Percentiles rank a stretch among this genome's conserved stretches.
Evolutionary conservation across 169 alveolate genomes (phyloP).

Genomic region (Cryptosporidium andersoni): DNA sequence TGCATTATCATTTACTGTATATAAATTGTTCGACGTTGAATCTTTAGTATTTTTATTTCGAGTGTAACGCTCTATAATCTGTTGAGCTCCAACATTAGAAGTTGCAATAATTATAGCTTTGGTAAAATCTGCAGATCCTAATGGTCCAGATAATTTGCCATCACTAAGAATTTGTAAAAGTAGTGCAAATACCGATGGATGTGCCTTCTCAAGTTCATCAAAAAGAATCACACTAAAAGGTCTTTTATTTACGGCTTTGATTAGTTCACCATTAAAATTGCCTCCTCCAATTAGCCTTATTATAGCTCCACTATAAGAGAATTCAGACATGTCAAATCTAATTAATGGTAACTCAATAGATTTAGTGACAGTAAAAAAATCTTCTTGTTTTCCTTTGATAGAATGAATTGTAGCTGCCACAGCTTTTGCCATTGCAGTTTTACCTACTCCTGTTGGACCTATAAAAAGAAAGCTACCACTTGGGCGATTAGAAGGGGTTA

Average conservation of each 20-base stretch:
- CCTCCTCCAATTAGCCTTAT: conserved; percentile 5
- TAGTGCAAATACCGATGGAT: conserved; percentile 7
- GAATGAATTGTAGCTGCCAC: background rate
- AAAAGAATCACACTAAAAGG: background rate
- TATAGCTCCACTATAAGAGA: background rate
- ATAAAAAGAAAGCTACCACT: conserved; percentile 2
- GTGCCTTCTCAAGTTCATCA: conserved; percentile 6
- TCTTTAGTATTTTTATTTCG: too few species aligned
- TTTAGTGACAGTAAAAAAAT: background rate
- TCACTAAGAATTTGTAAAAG: conserved; percentile 5
- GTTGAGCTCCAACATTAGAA: conserved; percentile 7
- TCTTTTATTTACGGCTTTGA: background rate
- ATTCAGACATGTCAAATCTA: conserved; percentile 1
- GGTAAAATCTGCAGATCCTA: background rate
- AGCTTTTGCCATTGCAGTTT: conserved; percentile 12
- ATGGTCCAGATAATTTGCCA: background rate
- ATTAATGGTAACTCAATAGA: background rate
- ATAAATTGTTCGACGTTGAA: too few species aligned
- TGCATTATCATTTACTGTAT: too few species aligned
- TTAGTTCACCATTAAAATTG: conserved; percentile 1
- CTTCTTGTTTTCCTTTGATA: background rate
- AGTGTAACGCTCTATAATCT: background rate
- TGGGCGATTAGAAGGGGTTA: conserved; percentile 4
- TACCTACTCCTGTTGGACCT: conserved; percentile 47
- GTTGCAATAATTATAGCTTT: conserved; percentile 3